Conservation (phyloP, 345 rosid genomes). For the Salix purpurea region DNA sequence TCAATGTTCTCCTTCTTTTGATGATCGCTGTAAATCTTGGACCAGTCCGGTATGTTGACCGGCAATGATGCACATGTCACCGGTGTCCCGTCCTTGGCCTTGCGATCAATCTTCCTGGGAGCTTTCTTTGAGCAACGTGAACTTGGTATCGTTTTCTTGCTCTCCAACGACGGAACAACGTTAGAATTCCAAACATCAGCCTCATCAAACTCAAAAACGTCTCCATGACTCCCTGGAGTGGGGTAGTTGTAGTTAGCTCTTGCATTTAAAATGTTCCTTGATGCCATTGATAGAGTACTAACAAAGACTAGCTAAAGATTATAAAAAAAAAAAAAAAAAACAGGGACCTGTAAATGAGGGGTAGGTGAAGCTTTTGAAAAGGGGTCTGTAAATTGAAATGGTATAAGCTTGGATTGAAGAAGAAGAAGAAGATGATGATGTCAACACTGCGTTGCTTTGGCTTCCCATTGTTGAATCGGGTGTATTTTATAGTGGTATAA, state of each 20-base stretch:
- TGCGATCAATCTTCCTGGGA: slow-evolving; percentile 14
- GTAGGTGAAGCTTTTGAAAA: background rate
- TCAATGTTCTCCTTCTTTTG: background rate
- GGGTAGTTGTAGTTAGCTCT: slow-evolving; percentile 47
- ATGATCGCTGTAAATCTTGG: slow-evolving; percentile 50
- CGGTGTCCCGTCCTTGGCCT: background rate
- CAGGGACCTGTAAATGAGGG: background rate
- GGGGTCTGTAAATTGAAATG: background rate
- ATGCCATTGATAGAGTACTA: slow-evolving; percentile 41
- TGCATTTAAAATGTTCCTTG: slow-evolving; percentile 39
- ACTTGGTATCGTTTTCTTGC: slow-evolving; percentile 34
- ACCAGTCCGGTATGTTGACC: slow-evolving; percentile 78
- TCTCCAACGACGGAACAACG: slow-evolving; percentile 19
- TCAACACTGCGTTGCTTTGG: background rate
- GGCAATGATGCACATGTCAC: slow-evolving; percentile 50
- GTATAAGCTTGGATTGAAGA: background rate
- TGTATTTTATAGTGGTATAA: slow-evolving; percentile 22
- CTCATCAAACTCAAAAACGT: slow-evolving; percentile 56
- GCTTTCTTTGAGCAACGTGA: slow-evolving; percentile 36
- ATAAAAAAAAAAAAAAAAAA: no score
- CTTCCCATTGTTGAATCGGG: background rate
- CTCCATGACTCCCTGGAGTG: slow-evolving; percentile 26
- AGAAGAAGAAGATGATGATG: background rate
- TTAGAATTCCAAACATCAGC: slow-evolving; percentile 39
- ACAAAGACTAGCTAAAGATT: background rate